phyloP scores from a whole-genome alignment of 1,139 yeast genomes.

The Pichia sp. region DNA sequence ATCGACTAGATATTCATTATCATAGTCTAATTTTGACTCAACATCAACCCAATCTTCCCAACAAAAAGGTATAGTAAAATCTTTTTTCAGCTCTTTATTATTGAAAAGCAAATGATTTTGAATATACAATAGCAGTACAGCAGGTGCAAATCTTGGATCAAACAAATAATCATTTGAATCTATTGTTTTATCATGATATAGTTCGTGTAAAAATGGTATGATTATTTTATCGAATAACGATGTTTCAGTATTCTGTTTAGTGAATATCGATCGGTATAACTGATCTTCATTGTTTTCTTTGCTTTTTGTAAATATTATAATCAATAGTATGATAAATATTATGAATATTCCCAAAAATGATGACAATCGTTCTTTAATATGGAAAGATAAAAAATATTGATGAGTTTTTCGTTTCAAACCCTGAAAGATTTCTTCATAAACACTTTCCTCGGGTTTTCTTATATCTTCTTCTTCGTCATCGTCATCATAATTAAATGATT shows the following conservation, averaged over 20 bases:
- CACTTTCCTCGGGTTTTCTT: constrained; percentile 3
- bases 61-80: constrained; percentile 25
- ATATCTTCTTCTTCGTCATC: background rate
- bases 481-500: background rate
- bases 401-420: background rate
- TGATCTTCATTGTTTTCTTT: too few relatives aligned
- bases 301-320: too few relatives aligned
- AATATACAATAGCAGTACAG: constrained; percentile 22
- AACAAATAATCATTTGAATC: constrained; percentile 9
- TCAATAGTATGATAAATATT: background rate
- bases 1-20: constrained; percentile 15
- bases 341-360: background rate
- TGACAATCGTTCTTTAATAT: background rate
- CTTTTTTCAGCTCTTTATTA: constrained; percentile 18
- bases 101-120: constrained; percentile 16
- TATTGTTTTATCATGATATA: constrained; percentile 6
- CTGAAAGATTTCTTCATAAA: constrained; percentile 2
- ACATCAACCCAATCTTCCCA: constrained; percentile 31
- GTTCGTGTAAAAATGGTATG: constrained; percentile 6
- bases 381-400: too few relatives aligned
- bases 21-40: constrained; percentile 20
- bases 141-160: constrained; percentile 27
- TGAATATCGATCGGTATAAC: too few relatives aligned
- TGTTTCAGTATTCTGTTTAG: background rate
- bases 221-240: constrained; percentile 12